Evolutionary conservation across 2,329 filamentous ascomycete species (phyloP).

Genomic region (Neonectria neomacrospora): DNA sequence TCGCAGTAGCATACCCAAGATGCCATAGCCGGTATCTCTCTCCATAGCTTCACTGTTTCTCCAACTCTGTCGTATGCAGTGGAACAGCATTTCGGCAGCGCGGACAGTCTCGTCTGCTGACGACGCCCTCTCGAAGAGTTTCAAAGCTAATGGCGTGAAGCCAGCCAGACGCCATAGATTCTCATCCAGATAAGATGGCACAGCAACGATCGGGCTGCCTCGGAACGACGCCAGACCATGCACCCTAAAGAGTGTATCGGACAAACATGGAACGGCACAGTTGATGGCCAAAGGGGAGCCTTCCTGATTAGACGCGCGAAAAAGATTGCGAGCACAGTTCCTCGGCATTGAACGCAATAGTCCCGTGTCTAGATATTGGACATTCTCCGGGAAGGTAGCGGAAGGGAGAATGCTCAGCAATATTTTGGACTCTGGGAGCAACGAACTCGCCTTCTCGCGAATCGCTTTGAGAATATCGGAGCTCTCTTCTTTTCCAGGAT

Average conservation of each 20-base stretch:
- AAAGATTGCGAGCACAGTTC: slow-evolving; percentile 71
- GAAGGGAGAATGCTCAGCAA: slow-evolving; percentile 85
- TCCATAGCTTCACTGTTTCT: slow-evolving; percentile 99
- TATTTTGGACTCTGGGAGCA: slow-evolving; percentile 84
- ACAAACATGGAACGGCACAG: slow-evolving; percentile 85
- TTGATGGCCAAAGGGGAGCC: slow-evolving; percentile 88
- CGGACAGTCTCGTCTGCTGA: slow-evolving; percentile 77
- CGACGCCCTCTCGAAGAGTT: slow-evolving; percentile 81
- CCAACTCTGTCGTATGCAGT: slow-evolving; percentile 91
- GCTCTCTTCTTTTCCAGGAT: slow-evolving; percentile 87
- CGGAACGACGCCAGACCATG: slow-evolving; percentile 86
- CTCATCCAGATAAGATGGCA: slow-evolving; percentile 89
- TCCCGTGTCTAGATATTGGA: slow-evolving; percentile 80
- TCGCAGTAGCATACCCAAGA: slow-evolving; percentile 83
- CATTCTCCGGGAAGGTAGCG: slow-evolving; percentile 83
- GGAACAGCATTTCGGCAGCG: slow-evolving; percentile 85
- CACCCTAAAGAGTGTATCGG: slow-evolving; percentile 84
- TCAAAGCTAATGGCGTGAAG: slow-evolving; percentile 85
- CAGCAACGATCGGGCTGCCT: slow-evolving; percentile 82
- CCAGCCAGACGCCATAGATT: slow-evolving; percentile 94
- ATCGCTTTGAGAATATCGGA: slow-evolving; percentile 94
- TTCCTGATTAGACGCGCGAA: slow-evolving; percentile 52
- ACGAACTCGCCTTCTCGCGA: slow-evolving; percentile 81
- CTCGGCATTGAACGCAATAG: slow-evolving; percentile 81
- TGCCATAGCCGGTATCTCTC: slow-evolving; percentile 90